Evolutionary conservation across 2,329 filamentous ascomycete species (phyloP), one percentile per base, ranked within the genome.

Genomic region (Hypoxylon sp.): DNA sequence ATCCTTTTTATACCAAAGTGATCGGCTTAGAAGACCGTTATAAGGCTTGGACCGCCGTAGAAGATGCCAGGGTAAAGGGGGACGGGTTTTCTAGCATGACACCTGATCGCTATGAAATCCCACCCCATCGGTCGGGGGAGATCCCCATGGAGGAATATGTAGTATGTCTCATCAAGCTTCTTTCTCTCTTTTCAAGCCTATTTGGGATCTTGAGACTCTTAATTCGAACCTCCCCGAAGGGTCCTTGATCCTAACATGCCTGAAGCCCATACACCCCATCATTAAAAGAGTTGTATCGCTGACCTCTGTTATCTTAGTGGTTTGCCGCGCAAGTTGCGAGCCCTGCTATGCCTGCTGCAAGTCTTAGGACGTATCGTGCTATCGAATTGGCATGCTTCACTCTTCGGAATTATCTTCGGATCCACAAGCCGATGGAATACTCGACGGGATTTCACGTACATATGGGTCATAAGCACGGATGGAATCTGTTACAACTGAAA

Each of bases 271-370:
- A 20, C 3, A 28, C 12, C 7, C 7, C 14, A 3, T 12, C 16
- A 36, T 12, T 11, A 7, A 14, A 2, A 50, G 28, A 33, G 20
- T n/a, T 7, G 2, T 26, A 36, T n/a, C 36, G 38, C 42, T 59
- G 26, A 64, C 42, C 20, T 5, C 12, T 46, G 8, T 18, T 18
- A n/a, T 46, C 6, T n/a, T 32, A 36, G 20, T 72, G 61, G 61
- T 71, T 65, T 42, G 70, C 68, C 4, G 70, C 70, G 16, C 70
- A 71, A 51, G 65, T 71, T 11, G 55, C 69, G 1, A 71, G 68
- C 30, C 71, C 71, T 4, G 65, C 68, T 5, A 33, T 67, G n/a
- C 44, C 59, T 7, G 28, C 48, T 3, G 28, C 48, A 2, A 50
- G 40, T 3, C 44, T 40, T 18, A 20, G 4, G 6, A 56, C 70